Percentiles rank a stretch among this genome's conserved stretches.
Conservation (phyloP, 306 rosid genomes). For the Carpinus viminea region DNA sequence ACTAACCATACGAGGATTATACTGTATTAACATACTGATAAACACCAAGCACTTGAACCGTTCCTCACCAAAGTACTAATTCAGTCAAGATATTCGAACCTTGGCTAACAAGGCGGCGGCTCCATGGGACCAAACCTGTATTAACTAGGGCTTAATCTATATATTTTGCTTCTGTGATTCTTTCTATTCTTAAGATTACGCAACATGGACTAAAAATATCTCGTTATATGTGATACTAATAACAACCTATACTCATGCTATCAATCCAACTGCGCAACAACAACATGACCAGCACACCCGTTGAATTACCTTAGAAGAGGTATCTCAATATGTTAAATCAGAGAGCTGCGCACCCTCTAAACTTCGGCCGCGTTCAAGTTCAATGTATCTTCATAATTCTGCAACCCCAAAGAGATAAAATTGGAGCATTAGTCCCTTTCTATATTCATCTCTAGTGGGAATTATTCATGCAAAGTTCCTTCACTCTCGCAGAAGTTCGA, state of each 20-base stretch:
- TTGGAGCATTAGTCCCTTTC: background rate
- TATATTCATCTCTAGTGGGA: background rate
- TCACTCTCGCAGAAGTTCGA: background rate
- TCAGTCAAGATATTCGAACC: too few species aligned
- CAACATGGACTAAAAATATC: background rate
- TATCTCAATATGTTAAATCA: background rate
- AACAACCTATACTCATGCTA: background rate
- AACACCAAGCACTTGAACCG: too few species aligned
- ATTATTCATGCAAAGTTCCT: conserved; percentile 4
- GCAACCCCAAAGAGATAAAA: background rate
- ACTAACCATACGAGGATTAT: too few species aligned
- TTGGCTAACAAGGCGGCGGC: too few species aligned
- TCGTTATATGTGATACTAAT: background rate
- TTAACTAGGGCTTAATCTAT: background rate
- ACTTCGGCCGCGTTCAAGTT: background rate
- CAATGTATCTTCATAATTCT: background rate
- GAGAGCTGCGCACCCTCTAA: background rate
- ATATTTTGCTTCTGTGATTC: background rate
- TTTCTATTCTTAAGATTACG: background rate
- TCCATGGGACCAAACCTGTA: background rate
- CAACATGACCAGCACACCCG: background rate
- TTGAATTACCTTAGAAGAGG: background rate
- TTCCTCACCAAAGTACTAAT: too few species aligned
- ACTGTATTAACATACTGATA: too few species aligned
- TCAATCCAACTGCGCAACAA: background rate